phyloP scores from a whole-genome alignment of 2,329 filamentous ascomycete genomes.

The Dactylonectria macrodidyma region DNA sequence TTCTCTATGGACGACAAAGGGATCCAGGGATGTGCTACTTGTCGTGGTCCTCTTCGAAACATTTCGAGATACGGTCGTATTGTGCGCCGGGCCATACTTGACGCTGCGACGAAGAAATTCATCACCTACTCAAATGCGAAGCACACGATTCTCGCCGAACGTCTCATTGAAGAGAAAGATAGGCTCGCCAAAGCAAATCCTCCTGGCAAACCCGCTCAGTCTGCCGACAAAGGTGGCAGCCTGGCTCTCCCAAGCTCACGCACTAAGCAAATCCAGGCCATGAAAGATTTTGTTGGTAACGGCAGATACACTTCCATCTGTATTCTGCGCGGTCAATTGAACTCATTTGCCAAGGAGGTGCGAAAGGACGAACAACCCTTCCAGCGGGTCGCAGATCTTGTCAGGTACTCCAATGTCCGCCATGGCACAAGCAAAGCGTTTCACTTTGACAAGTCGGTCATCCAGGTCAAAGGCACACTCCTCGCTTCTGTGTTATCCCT shows the following conservation, averaged over 20 bases:
- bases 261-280: neutral
- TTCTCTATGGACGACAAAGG: conserved; percentile 62
- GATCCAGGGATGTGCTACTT: conserved; percentile 70
- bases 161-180: neutral
- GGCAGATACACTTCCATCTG: neutral
- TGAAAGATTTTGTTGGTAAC: neutral
- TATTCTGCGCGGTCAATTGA: neutral
- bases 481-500: conserved; percentile 62
- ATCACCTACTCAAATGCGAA: conserved; percentile 65
- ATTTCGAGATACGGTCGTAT: conserved; percentile 75
- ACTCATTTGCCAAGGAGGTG: conserved; percentile 47
- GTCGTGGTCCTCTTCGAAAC: conserved; percentile 70
- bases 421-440: conserved; percentile 46
- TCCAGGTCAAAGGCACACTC: conserved; percentile 56
- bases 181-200: neutral
- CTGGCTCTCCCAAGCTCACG: neutral
- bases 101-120: conserved; percentile 76
- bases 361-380: conserved; percentile 64
- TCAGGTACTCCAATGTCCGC: conserved; percentile 56
- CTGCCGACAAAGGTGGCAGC: neutral
- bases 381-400: conserved; percentile 61
- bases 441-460: conserved; percentile 52
- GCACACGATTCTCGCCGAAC: conserved; percentile 3
- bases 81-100: conserved; percentile 71
- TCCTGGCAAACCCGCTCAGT: neutral